Evolutionary conservation across 2,329 filamentous ascomycete genomes (phyloP), one percentile per base, ranked within the genome.

Genomic region (Cladosporium sp.): DNA sequence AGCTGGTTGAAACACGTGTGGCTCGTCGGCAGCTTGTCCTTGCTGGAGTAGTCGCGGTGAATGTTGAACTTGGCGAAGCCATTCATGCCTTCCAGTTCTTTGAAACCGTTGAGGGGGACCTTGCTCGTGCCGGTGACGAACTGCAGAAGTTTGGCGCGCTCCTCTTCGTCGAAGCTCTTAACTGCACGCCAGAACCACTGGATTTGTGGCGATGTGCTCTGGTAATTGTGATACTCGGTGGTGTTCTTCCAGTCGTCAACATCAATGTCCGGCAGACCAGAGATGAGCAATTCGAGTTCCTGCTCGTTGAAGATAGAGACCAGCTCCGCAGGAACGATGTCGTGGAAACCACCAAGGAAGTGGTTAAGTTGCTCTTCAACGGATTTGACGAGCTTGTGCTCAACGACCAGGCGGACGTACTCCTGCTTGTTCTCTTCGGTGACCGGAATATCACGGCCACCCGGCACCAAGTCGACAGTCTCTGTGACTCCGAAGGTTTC

Each of bases 1-100:
- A 98, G 88, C 75, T 98, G 93, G 69, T 98, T 98, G 75, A 98
- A 98, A 77, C 93, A 98, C 56, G 93, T 98, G 70, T 98, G 94
- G 61, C 91, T 95, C 62, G 88, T 95, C 50, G 93, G 93, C 57
- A 98, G 78, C 59, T 93, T 86, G 65, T 96, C 88, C 72, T 96
- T 97, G 76, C 86, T 92, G 61, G 92, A 91, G 71, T 95, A 96
- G 70, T 97, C 93, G 57, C 93, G 89, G 67, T 98, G 93, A 56
- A 98, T 97, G 69, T 97, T 98, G 83, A 98, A 98, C 57, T 89
- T 85, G 70, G 87, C 95, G 68, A 97, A 85, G 33, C 93, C 93
- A 65, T 98, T 97, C 93, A 98, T 98, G 58, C 93, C 94, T 73
- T 98, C 94, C 6, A 98, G 80, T 70, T 98, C 93, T 73, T 95